A percentile compares a stretch with the other conserved stretches of the same genome.
Evolutionary conservation across 2,329 filamentous ascomycete genomes (phyloP).

Genomic region (Fonsecaea erecta): DNA sequence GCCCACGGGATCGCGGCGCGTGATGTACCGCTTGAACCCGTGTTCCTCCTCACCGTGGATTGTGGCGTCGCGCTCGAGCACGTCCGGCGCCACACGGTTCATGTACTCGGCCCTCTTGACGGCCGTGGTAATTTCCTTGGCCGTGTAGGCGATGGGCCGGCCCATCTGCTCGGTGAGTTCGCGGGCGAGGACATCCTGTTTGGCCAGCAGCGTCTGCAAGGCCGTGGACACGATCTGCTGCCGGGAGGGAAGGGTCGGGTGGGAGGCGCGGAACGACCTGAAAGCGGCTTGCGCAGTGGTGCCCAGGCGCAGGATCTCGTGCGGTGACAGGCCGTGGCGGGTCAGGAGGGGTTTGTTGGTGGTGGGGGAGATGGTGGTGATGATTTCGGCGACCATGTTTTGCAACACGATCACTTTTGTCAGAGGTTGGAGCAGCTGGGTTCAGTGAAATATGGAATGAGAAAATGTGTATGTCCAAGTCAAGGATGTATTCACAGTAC

Average conservation of each 20-base stretch:
- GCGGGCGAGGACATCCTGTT: constrained; percentile 77
- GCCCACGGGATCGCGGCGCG: constrained; percentile 80
- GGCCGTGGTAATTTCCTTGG: constrained; percentile 81
- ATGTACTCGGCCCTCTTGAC: constrained; percentile 85
- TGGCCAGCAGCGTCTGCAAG: constrained; percentile 69
- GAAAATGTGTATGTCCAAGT: no score
- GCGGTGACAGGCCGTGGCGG: constrained; percentile 72
- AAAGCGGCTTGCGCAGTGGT: constrained; percentile 75
- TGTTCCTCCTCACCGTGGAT: constrained; percentile 76
- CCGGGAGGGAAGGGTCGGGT: constrained; percentile 74
- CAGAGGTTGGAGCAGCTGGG: background rate
- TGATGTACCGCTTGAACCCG: constrained; percentile 86
- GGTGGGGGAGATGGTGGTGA: constrained; percentile 84
- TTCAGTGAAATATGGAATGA: background rate
- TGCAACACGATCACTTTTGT: no score
- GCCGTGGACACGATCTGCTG: constrained; percentile 82
- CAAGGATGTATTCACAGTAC: no score
- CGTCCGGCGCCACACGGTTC: constrained; percentile 78
- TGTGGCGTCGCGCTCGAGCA: constrained; percentile 69
- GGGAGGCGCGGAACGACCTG: constrained; percentile 74
- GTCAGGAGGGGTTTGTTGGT: constrained; percentile 85
- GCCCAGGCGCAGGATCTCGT: constrained; percentile 74
- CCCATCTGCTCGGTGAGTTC: constrained; percentile 97
- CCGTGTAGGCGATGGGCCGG: constrained; percentile 83
- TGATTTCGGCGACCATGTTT: constrained; percentile 58